Evolutionary conservation across 2,329 filamentous ascomycete species (phyloP).

Genomic region (Phyllosticta capitalensis): DNA sequence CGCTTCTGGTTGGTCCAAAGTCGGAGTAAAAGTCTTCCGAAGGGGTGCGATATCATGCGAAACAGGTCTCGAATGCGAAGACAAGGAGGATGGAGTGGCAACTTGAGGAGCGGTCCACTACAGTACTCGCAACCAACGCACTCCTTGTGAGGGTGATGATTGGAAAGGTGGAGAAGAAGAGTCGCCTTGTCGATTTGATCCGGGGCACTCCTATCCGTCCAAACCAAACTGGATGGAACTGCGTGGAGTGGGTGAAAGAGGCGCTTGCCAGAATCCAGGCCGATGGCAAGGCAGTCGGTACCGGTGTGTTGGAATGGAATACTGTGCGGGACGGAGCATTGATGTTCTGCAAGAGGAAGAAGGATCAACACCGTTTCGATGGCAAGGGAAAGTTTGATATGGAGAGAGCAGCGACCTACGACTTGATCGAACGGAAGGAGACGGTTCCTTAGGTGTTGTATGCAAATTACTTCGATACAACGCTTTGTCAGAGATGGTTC

Average conservation of each 20-base stretch:
- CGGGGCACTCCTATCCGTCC: constrained; percentile 17
- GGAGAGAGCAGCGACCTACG: constrained; percentile 26
- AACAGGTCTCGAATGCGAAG: constrained; percentile 16
- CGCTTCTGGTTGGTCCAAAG: constrained; percentile 31
- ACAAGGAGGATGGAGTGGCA: constrained; percentile 16
- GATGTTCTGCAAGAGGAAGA: constrained; percentile 32
- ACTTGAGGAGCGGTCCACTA: constrained; percentile 20
- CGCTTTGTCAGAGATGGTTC: not conserved
- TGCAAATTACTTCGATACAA: not conserved
- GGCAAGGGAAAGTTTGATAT: constrained; percentile 24
- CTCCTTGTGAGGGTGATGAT: constrained; percentile 24
- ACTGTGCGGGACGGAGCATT: constrained; percentile 28
- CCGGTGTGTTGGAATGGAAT: constrained; percentile 24
- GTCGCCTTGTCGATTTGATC: constrained; percentile 21
- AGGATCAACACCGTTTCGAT: constrained; percentile 33
- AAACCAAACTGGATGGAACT: constrained; percentile 31
- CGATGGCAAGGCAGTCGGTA: constrained; percentile 26
- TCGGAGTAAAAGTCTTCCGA: constrained; percentile 14
- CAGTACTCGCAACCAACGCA: constrained; percentile 18
- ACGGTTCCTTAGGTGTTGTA: constrained; percentile 2
- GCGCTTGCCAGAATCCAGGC: constrained; percentile 23
- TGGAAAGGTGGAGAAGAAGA: constrained; percentile 21
- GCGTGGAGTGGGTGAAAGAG: constrained; percentile 36
- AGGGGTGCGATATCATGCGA: constrained; percentile 26
- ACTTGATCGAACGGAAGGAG: constrained; percentile 18